Conservation (phyloP, 805 yeast genomes). For the Wickerhamomyces rabaulensis region DNA sequence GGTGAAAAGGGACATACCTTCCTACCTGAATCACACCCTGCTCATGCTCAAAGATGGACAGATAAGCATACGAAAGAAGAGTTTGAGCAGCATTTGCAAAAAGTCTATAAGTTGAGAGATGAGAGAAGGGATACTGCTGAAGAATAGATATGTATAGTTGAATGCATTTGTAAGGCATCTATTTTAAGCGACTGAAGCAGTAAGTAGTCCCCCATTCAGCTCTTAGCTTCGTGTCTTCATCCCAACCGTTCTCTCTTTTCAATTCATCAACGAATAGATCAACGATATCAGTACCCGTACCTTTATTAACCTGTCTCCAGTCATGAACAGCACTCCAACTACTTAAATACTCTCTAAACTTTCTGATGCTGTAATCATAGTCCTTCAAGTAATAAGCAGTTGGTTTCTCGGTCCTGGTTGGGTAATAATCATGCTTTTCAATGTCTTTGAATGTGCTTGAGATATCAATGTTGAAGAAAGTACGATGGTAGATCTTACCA, state of each 20-base stretch:
- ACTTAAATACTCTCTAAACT: slow-evolving; percentile 23
- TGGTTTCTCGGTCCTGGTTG: slow-evolving; percentile 17
- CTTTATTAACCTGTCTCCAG: neutral
- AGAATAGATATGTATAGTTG: neutral
- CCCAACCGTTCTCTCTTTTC: slow-evolving; percentile 40
- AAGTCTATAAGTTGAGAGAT: neutral
- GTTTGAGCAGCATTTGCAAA: neutral
- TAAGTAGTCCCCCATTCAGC: slow-evolving; percentile 54
- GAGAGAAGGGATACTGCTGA: neutral
- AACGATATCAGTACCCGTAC: slow-evolving; percentile 34
- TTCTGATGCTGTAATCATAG: slow-evolving; percentile 39
- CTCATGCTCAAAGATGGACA: slow-evolving; percentile 8
- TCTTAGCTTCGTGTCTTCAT: slow-evolving; percentile 34
- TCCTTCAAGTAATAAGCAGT: slow-evolving; percentile 33
- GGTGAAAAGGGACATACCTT: slow-evolving; percentile 21
- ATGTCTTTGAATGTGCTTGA: slow-evolving; percentile 43
- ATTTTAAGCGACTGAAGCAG: slow-evolving; percentile 25
- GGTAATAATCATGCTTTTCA: slow-evolving; percentile 29
- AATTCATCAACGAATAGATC: slow-evolving; percentile 43
- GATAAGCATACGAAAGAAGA: neutral
- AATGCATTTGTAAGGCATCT: neutral
- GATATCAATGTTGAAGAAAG: slow-evolving; percentile 36
- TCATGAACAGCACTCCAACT: slow-evolving; percentile 1
- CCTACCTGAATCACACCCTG: slow-evolving; percentile 15
- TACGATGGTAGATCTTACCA: slow-evolving; percentile 48